These are phyloP conservation scores for Collybiopsis confluens DNA, from an alignment of 768 basidiomycete genomes.

Conservation along the genomic window DNA sequence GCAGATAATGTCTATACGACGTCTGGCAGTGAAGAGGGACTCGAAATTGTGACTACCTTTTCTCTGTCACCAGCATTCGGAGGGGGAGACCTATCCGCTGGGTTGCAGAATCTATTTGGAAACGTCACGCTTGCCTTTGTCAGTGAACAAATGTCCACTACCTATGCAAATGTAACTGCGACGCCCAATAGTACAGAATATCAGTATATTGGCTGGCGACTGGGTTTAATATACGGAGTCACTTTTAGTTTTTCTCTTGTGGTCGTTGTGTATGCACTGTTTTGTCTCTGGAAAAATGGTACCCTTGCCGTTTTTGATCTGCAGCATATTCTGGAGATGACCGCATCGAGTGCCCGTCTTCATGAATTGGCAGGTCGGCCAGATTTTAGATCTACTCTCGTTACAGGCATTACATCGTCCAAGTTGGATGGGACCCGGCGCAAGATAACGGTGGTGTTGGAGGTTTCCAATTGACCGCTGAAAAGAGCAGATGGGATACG, in stretches of 20 bases:
- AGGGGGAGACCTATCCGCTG: neutral
- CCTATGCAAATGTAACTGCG: slow-evolving; percentile 1
- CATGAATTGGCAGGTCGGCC: neutral
- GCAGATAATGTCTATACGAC: too few species aligned
- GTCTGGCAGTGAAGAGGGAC: neutral
- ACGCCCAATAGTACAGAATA: slow-evolving; percentile 27
- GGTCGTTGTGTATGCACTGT: neutral
- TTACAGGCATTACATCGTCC: too few species aligned
- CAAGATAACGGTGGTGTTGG: too few species aligned
- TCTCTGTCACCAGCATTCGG: neutral
- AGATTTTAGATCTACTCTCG: neutral
- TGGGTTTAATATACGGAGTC: neutral
- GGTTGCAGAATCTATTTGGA: neutral
- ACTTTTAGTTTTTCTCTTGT: neutral
- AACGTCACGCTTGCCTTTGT: neutral
- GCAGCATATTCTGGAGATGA: neutral
- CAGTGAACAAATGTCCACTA: neutral
- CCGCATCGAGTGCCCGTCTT: neutral
- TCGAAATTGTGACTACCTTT: too few species aligned
- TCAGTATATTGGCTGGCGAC: slow-evolving; percentile 38
- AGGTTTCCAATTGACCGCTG: too few species aligned
- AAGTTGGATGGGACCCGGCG: too few species aligned
- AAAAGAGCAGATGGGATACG: too few species aligned
- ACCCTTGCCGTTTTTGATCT: neutral
- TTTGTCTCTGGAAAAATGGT: neutral